Base-by-base conservation (phyloP, 345 rosid genomes). In the Lagerstroemia speciosa region DNA sequence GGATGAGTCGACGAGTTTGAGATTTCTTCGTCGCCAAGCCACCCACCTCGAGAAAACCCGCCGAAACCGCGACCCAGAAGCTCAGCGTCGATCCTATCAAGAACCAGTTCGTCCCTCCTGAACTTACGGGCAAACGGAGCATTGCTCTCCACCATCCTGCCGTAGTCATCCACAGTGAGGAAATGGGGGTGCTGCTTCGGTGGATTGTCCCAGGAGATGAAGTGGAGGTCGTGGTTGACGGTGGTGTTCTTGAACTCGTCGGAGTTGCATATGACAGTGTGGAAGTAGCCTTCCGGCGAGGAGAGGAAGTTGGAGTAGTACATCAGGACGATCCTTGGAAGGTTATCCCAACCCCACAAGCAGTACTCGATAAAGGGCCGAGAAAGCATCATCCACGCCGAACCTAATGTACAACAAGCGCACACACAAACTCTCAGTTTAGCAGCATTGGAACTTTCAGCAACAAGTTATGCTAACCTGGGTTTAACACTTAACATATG, bases 321-420 rank as follows among this genome's bases (percentile, higher is more conserved):
- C 97, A 93, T 93, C 32, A 93, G 88, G 48, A 79, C 83, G 41
- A 80, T 81, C 76, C 97, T 85, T 0, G 98, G 93, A 65, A 93
- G 90, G 73, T 85, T 93, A 82, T 93, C 89, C 97, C 98, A 93
- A 14, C 98, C 98, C 90, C 90, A 83, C 43, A 87, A 65, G 69
- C 83, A 84, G 67, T 82, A 93, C 71, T 93, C 97, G 2, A 93
- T 74, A 45, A 93, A 93, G 66, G 96, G 80, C 17, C 93, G 92
- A 34, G 97, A 83, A 34, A 93, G 81, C 88, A 86, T 87, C 86
- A 93, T 92, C 98, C 98, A 93, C 33, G 98, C 97, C 45, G 98
- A 93, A 67, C 97, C 97, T 90, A 81, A 22, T 43, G 62, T 40
- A 72, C 69, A 38, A 64, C 11, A 52, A 16, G 15, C 6, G 48